Percentiles rank a stretch among this genome's conserved stretches.
These are phyloP conservation scores for Crithidia acanthocephali DNA, from an alignment of 208 protist species.

Conservation along the genomic window DNA sequence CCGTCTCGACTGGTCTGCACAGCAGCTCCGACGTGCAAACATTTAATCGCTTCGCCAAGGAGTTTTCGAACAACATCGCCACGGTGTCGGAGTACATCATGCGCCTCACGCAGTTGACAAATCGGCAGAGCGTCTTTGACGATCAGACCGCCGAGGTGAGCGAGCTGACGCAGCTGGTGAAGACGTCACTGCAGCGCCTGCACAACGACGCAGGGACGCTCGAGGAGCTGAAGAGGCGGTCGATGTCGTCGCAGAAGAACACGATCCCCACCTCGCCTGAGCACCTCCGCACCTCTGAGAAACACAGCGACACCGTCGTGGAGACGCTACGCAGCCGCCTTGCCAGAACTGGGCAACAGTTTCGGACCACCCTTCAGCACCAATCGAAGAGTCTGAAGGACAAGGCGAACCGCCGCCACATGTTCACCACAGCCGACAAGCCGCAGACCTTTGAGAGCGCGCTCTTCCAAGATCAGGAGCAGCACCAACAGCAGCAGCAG, in stretches of 20 bases:
- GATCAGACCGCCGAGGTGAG: slow-evolving; percentile 86
- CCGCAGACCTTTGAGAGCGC: slow-evolving; percentile 88
- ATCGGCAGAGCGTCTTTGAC: slow-evolving; percentile 88
- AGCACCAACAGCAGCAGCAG: slow-evolving; percentile 77
- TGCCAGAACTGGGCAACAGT: slow-evolving; percentile 76
- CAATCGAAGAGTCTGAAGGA: slow-evolving; percentile 80
- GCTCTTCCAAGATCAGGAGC: slow-evolving; percentile 89
- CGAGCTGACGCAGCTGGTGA: slow-evolving; percentile 79
- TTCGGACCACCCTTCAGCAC: slow-evolving; percentile 81
- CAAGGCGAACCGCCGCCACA: slow-evolving; percentile 74
- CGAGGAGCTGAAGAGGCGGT: slow-evolving; percentile 74
- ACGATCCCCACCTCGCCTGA: slow-evolving; percentile 1
- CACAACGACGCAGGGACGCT: slow-evolving; percentile 79
- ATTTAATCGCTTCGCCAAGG: slow-evolving; percentile 85
- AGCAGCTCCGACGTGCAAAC: slow-evolving; percentile 77
- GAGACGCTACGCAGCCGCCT: slow-evolving; percentile 78
- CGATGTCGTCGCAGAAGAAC: slow-evolving; percentile 58
- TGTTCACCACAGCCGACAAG: slow-evolving; percentile 80
- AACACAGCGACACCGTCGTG: slow-evolving; percentile 73
- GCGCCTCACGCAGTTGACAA: slow-evolving; percentile 79
- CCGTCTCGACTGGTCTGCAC: slow-evolving; percentile 36
- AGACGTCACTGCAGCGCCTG: slow-evolving; percentile 77
- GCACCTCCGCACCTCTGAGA: slow-evolving; percentile 36
- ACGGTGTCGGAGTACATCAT: slow-evolving; percentile 82
- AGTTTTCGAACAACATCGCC: slow-evolving; percentile 81